phyloP scores from a whole-genome alignment of 345 rosid genomes.

The Gynandropsis gynandra region DNA sequence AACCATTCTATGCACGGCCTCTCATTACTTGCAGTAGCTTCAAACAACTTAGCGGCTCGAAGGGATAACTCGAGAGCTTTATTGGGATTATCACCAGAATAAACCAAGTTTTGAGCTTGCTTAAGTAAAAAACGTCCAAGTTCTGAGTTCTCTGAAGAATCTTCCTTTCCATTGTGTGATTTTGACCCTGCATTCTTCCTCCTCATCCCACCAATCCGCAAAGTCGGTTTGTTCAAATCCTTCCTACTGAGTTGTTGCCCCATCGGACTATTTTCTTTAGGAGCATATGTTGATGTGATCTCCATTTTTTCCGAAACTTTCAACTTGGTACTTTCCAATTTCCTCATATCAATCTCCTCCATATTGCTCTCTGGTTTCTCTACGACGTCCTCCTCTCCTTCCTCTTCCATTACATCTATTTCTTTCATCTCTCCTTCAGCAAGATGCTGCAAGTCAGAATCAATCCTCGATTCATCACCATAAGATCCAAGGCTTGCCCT shows the following conservation, averaged over 20 bases:
- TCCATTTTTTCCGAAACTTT: slow-evolving; percentile 31
- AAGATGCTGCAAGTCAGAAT: slow-evolving; percentile 71
- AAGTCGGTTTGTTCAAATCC: slow-evolving; percentile 34
- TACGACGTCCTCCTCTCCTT: slow-evolving; percentile 16
- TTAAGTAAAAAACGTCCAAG: slow-evolving; percentile 68
- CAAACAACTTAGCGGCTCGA: slow-evolving; percentile 67
- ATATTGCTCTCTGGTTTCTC: slow-evolving; percentile 35
- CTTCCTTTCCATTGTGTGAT: slow-evolving; percentile 42
- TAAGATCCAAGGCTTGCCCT: slow-evolving; percentile 67
- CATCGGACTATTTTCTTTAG: slow-evolving; percentile 24
- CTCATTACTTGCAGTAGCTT: slow-evolving; percentile 44
- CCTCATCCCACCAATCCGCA: slow-evolving; percentile 28
- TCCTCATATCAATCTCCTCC: slow-evolving; percentile 28
- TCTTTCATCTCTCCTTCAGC: slow-evolving; percentile 58
- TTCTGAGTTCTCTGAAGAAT: slow-evolving; percentile 36
- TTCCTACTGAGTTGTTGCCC: slow-evolving; percentile 36
- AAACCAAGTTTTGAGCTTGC: slow-evolving; percentile 64
- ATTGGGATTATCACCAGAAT: slow-evolving; percentile 58
- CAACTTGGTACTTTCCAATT: slow-evolving; percentile 38
- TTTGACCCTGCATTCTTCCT: slow-evolving; percentile 46
- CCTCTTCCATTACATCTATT: slow-evolving; percentile 46
- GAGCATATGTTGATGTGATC: slow-evolving; percentile 8
- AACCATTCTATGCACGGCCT: slow-evolving; percentile 62
- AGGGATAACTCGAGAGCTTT: slow-evolving; percentile 70
- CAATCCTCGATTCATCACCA: slow-evolving; percentile 87